Conservation (phyloP, 495 filamentous ascomycete species). For the Lepraria neglecta region DNA sequence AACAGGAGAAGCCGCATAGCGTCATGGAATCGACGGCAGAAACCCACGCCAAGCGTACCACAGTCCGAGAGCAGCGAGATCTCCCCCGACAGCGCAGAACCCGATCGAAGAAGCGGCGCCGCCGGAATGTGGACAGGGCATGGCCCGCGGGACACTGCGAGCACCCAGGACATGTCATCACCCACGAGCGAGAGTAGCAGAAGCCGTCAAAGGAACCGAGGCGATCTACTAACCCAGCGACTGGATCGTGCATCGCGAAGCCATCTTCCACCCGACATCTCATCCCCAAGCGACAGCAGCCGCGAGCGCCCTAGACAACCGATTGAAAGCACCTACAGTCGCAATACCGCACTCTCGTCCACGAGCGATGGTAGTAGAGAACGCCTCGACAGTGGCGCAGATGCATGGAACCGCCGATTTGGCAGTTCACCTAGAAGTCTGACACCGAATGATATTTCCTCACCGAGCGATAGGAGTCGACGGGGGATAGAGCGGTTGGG, state of each 20-base stretch:
- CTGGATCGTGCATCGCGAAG: not conserved
- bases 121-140: not conserved
- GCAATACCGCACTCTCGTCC: not conserved
- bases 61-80: slow-evolving; percentile 6
- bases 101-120: not conserved
- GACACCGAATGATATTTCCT: slow-evolving; percentile 1
- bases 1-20: slow-evolving; percentile 1
- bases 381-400: slow-evolving; percentile 7
- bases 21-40: slow-evolving; percentile 7
- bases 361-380: slow-evolving; percentile 11
- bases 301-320: not conserved
- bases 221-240: slow-evolving; percentile 5
- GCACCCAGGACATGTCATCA: not conserved
- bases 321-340: not conserved
- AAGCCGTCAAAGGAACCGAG: not conserved
- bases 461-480: not conserved
- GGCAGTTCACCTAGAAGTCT: not conserved
- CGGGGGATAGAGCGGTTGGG: not conserved
- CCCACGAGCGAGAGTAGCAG: slow-evolving; percentile 4
- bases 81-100: not conserved
- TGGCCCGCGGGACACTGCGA: not conserved
- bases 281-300: slow-evolving; percentile 13
- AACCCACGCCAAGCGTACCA: slow-evolving; percentile 6
- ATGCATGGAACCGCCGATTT: slow-evolving; percentile 6
- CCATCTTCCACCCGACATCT: slow-evolving; percentile 3